A percentile compares a stretch with the other conserved stretches of the same genome.
Evolutionary conservation across 257 asterid genomes (phyloP).

Genomic region (Eustoma russellianum): DNA sequence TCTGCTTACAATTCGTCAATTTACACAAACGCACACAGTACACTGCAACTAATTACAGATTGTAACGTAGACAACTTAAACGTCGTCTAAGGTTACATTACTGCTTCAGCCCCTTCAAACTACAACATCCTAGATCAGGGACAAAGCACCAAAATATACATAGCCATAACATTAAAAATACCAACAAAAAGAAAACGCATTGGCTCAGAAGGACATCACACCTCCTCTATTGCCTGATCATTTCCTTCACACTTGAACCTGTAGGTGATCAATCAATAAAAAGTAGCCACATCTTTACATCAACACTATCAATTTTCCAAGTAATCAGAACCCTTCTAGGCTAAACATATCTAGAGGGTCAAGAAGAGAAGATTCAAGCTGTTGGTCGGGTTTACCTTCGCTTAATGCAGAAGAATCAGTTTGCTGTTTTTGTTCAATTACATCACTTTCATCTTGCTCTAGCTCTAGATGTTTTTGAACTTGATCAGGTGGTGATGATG

Average conservation of each 20-base stretch:
- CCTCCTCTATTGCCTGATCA: slow-evolving; percentile 45
- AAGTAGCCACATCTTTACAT: slow-evolving; percentile 40
- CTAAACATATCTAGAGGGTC: slow-evolving; percentile 68
- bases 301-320: slow-evolving; percentile 37
- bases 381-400: slow-evolving; percentile 78
- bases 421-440: slow-evolving; percentile 30
- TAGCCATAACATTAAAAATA: too few species aligned
- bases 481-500: slow-evolving; percentile 38
- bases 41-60: too few species aligned
- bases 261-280: slow-evolving; percentile 65
- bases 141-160: too few species aligned
- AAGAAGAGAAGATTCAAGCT: slow-evolving; percentile 57
- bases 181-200: slow-evolving; percentile 7
- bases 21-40: too few species aligned
- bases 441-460: slow-evolving; percentile 42
- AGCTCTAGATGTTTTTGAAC: slow-evolving; percentile 23
- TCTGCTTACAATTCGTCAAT: too few species aligned
- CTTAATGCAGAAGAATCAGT: slow-evolving; percentile 40
- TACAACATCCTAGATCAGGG: too few species aligned
- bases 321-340: slow-evolving; percentile 76
- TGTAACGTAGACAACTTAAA: too few species aligned
- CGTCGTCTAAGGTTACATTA: too few species aligned
- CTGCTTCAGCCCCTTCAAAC: too few species aligned
- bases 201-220: slow-evolving; percentile 29
- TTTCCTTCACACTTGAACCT: slow-evolving; percentile 56